Percentiles rank a stretch among this genome's conserved stretches.
Evolutionary conservation across 495 filamentous ascomycete species (phyloP).

Genomic region (Xylaria cubensis): DNA sequence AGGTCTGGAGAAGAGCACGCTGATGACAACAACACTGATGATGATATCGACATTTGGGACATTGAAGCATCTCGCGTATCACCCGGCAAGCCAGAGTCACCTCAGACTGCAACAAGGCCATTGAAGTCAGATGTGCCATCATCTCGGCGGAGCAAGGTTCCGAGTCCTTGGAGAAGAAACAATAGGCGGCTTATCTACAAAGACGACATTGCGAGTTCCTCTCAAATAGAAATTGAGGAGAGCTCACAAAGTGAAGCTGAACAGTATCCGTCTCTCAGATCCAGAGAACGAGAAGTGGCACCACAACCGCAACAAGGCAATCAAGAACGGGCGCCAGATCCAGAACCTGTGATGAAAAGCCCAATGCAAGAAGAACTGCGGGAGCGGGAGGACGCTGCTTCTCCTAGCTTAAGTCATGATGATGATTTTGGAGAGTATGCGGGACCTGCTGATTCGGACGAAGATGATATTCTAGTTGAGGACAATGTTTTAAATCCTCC

Average conservation of each 20-base stretch:
- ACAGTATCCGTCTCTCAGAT: constrained; percentile 19
- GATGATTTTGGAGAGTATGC: constrained; percentile 17
- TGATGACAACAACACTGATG: constrained; percentile 36
- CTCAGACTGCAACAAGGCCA: constrained; percentile 30
- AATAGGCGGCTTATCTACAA: constrained; percentile 40
- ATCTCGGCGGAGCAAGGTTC: constrained; percentile 49
- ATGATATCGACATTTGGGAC: constrained; percentile 55
- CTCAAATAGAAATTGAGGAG: constrained; percentile 47
- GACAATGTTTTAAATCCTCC: neutral
- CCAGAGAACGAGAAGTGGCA: constrained; percentile 18
- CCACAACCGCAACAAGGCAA: constrained; percentile 6
- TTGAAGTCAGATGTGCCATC: constrained; percentile 30
- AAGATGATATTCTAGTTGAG: constrained; percentile 1
- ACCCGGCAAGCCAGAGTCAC: constrained; percentile 38
- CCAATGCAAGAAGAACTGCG: constrained; percentile 7
- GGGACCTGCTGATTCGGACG: constrained; percentile 13
- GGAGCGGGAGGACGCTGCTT: constrained; percentile 1
- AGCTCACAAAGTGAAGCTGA: constrained; percentile 38
- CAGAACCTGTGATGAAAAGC: constrained; percentile 1
- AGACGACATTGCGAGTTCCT: constrained; percentile 40
- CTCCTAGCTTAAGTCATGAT: constrained; percentile 15
- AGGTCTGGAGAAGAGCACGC: constrained; percentile 20
- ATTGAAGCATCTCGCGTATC: constrained; percentile 51
- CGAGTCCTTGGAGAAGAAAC: constrained; percentile 53
- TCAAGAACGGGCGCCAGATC: neutral